These are phyloP conservation scores for Hortaea werneckii DNA, from an alignment of 2,329 filamentous ascomycete genomes.

Conservation along the genomic window DNA sequence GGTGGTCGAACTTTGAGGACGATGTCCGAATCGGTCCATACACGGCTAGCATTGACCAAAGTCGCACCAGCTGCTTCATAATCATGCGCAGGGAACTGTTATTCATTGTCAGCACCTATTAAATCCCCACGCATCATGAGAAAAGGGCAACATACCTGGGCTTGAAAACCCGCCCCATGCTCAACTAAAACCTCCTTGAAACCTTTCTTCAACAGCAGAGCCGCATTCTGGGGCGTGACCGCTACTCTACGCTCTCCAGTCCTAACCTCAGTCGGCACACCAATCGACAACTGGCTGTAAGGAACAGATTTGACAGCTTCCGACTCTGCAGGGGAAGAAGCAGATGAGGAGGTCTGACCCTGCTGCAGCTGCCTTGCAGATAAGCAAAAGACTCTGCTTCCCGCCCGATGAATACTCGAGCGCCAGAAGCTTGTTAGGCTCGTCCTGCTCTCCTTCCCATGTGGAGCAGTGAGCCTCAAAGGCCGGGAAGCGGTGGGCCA, in stretches of 20 bases:
- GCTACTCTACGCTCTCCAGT: conserved; percentile 73
- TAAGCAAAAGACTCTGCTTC: conserved; percentile 11
- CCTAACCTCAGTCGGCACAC: conserved; percentile 69
- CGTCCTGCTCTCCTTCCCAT: conserved; percentile 1
- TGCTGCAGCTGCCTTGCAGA: conserved; percentile 8
- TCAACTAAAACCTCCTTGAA: conserved; percentile 69
- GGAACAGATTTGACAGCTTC: conserved; percentile 35
- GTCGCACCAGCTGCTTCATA: conserved; percentile 72
- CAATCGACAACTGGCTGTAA: conserved; percentile 64
- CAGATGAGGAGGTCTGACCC: conserved; percentile 8
- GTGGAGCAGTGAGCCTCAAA: conserved; percentile 12
- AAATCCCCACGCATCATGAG: no score
- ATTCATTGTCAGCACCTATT: neutral
- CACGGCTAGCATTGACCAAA: conserved; percentile 55
- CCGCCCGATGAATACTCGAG: conserved; percentile 5
- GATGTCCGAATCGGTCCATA: conserved; percentile 69
- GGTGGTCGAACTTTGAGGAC: conserved; percentile 76
- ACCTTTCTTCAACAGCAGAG: conserved; percentile 74
- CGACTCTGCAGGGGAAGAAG: neutral
- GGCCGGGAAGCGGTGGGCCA: conserved; percentile 20
- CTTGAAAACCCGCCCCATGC: conserved; percentile 65
- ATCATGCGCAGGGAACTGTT: conserved; percentile 57
- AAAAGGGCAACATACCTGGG: conserved; percentile 66
- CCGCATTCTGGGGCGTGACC: conserved; percentile 73
- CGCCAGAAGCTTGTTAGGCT: conserved; percentile 4